Conservation (phyloP, 257 asterid genomes). For the Scutellaria barbata region DNA sequence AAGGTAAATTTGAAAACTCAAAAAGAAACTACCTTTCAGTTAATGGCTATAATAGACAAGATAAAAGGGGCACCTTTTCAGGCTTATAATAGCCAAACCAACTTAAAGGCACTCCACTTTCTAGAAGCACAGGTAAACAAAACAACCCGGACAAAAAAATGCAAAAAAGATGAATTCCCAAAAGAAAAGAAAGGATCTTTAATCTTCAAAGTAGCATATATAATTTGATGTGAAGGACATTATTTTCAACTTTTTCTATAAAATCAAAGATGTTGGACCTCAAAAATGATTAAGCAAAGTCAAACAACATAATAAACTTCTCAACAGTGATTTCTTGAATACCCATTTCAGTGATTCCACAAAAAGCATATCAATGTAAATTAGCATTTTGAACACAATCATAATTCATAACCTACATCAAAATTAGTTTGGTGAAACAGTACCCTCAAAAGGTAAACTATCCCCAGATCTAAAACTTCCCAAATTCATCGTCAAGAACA, state of each 20-base stretch:
- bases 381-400: background rate
- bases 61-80: constrained; percentile 13
- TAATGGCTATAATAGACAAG: background rate
- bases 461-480: constrained; percentile 31
- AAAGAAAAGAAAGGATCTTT: background rate
- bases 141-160: constrained; percentile 4
- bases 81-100: constrained; percentile 19
- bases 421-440: constrained; percentile 16
- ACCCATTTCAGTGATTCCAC: background rate
- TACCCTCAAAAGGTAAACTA: background rate
- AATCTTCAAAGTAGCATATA: background rate
- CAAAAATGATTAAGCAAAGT: constrained; percentile 24
- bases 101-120: constrained; percentile 44
- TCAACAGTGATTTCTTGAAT: constrained; percentile 9
- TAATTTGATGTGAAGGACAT: constrained; percentile 10
- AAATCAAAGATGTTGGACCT: background rate
- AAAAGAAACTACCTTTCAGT: background rate
- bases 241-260: background rate
- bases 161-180: constrained; percentile 6
- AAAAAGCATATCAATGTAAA: background rate
- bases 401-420: background rate
- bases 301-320: constrained; percentile 6
- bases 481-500: constrained; percentile 10
- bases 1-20: background rate
- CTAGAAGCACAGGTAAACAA: background rate